These are phyloP conservation scores for Talaromyces sp. DNA, from an alignment of 2,329 filamentous ascomycete genomes.

Conservation along the genomic window DNA sequence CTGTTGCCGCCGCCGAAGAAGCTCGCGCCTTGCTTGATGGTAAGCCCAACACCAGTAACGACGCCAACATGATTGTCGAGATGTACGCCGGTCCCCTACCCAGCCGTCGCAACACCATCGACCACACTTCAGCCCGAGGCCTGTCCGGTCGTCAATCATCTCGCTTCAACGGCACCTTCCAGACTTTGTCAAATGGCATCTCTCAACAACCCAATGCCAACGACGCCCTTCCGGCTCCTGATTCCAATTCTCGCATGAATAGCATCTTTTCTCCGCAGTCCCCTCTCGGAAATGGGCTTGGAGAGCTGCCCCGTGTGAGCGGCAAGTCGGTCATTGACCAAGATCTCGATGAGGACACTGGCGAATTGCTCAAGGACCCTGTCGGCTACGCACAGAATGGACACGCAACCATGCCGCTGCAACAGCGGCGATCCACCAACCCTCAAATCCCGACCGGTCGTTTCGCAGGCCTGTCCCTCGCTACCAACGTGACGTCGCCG, in stretches of 20 bases:
- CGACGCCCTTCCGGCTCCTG: constrained; percentile 48
- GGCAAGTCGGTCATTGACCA: constrained; percentile 61
- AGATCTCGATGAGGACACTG: constrained; percentile 59
- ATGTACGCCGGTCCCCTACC: constrained; percentile 42
- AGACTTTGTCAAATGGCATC: constrained; percentile 42
- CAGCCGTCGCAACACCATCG: constrained; percentile 47
- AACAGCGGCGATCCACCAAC: constrained; percentile 61
- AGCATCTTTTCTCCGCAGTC: constrained; percentile 58
- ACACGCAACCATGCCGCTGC: constrained; percentile 31
- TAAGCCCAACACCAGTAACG: constrained; percentile 56
- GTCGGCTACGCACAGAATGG: constrained; percentile 67
- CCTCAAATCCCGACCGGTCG: constrained; percentile 64
- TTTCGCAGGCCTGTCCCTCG: constrained; percentile 65
- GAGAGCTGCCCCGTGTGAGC: constrained; percentile 46
- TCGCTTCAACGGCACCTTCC: constrained; percentile 57
- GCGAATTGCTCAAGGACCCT: constrained; percentile 57
- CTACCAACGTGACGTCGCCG: constrained; percentile 56
- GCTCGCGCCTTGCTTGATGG: constrained; percentile 55
- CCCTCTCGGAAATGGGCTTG: constrained; percentile 49
- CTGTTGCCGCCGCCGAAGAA: constrained; percentile 53
- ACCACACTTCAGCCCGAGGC: constrained; percentile 37
- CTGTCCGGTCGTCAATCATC: constrained; percentile 48
- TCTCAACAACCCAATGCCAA: constrained; percentile 43
- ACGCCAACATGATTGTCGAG: constrained; percentile 53
- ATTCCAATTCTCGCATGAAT: constrained; percentile 45